These are phyloP conservation scores for Pseudonectria foliicola DNA, from an alignment of 2,329 filamentous ascomycete species.

Conservation along the genomic window DNA sequence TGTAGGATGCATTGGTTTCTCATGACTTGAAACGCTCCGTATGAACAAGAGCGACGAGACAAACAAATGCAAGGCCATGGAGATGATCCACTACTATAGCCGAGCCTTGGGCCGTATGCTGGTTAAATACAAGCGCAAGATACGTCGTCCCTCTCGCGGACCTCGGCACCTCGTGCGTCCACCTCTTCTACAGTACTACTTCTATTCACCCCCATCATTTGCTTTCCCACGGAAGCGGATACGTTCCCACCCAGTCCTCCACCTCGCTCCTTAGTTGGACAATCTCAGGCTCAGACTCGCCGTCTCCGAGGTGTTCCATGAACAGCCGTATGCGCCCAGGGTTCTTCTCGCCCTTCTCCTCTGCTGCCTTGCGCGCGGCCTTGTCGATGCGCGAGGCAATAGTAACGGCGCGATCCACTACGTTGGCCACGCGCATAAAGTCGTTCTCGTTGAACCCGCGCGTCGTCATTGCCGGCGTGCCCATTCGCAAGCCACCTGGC, in stretches of 20 bases:
- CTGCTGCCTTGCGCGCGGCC: constrained; percentile 60
- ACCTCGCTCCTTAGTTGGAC: constrained; percentile 67
- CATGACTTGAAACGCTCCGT: no score
- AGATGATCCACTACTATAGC: not conserved
- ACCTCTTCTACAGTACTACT: not conserved
- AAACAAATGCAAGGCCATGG: not conserved
- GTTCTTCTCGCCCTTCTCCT: constrained; percentile 60
- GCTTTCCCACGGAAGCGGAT: constrained; percentile 61
- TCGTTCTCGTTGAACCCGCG: constrained; percentile 86
- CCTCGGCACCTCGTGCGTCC: not conserved
- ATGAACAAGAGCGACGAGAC: no score
- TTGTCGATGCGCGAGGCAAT: constrained; percentile 73
- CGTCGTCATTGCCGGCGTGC: constrained; percentile 95
- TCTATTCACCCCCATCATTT: constrained; percentile 18
- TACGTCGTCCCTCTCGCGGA: not conserved
- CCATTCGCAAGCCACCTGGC: constrained; percentile 87
- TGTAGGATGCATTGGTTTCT: no score
- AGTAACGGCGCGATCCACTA: constrained; percentile 75
- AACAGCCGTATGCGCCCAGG: constrained; percentile 60
- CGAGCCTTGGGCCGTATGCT: no score
- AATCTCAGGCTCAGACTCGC: constrained; percentile 62
- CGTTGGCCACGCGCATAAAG: constrained; percentile 78
- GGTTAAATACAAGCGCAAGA: constrained; percentile 1
- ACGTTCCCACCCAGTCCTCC: constrained; percentile 71
- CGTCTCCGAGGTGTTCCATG: constrained; percentile 59